Conservation (phyloP, 1,284 basidiomycete species). For the Phylloboletellus chloephorus region DNA sequence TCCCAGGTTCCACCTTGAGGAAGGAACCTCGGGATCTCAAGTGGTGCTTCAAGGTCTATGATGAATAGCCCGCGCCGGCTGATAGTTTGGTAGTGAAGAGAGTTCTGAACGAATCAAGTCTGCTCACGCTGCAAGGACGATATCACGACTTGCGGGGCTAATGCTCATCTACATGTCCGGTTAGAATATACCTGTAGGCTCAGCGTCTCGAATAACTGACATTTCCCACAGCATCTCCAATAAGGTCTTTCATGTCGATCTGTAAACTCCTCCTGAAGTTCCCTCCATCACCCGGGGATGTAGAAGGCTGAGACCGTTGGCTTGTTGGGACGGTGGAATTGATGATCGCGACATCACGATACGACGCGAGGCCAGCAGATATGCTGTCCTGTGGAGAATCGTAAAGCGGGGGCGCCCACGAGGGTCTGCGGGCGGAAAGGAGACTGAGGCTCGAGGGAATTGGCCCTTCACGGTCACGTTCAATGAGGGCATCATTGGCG, state of each 20-base stretch:
- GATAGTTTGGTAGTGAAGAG: conserved; percentile 9
- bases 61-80: conserved; percentile 94
- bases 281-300: conserved; percentile 49
- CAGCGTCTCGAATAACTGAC: conserved; percentile 39
- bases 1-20: conserved; percentile 97
- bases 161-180: conserved; percentile 62
- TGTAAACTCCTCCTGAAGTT: conserved; percentile 54
- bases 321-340: conserved; percentile 14
- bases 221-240: conserved; percentile 79
- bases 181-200: neutral
- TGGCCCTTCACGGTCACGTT: conserved; percentile 24
- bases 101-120: neutral
- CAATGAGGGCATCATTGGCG: conserved; percentile 14
- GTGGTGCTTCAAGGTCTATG: conserved; percentile 86
- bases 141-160: conserved; percentile 71
- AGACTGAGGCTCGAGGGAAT: conserved; percentile 29
- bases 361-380: conserved; percentile 21
- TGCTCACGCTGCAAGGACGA: conserved; percentile 74
- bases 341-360: conserved; percentile 29
- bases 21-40: conserved; percentile 85
- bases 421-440: conserved; percentile 30
- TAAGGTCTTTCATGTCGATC: conserved; percentile 71
- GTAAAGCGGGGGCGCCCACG: conserved; percentile 32
- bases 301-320: conserved; percentile 21
- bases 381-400: conserved; percentile 25